Conservation (phyloP, 2,329 filamentous ascomycete genomes). For the Xylaria sp. region DNA sequence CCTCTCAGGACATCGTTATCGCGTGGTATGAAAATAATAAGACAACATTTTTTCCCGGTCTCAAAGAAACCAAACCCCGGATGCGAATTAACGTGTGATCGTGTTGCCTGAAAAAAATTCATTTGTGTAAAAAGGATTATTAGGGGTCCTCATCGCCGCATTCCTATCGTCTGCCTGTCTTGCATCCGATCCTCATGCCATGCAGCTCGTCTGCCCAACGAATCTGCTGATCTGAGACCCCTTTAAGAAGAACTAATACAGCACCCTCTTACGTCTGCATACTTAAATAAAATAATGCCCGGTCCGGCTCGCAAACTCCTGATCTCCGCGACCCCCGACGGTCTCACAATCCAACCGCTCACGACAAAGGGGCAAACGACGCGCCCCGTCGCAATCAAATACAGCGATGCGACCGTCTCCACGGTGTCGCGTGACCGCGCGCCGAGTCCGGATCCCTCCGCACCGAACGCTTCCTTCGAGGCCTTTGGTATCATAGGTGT, state of each 20-base stretch:
- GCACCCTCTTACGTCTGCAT: neutral
- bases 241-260: constrained; percentile 11
- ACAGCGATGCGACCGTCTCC: constrained; percentile 52
- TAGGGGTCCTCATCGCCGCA: too few relatives aligned
- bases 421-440: constrained; percentile 41
- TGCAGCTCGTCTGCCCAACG: constrained; percentile 7
- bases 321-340: constrained; percentile 76
- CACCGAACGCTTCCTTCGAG: constrained; percentile 48
- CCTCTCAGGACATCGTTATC: neutral
- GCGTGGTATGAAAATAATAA: neutral
- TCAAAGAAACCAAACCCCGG: too few relatives aligned
- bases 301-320: constrained; percentile 72
- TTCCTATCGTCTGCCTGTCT: neutral
- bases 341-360: constrained; percentile 72
- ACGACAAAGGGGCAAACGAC: constrained; percentile 49
- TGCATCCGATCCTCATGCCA: neutral
- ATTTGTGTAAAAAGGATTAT: neutral
- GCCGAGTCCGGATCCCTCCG: constrained; percentile 36
- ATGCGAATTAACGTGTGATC: neutral
- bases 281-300: constrained; percentile 47
- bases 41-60: neutral
- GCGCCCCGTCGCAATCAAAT: constrained; percentile 62
- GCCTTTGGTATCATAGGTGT: constrained; percentile 56
- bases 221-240: neutral
- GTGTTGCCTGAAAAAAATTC: neutral